Base-by-base conservation (phyloP, 805 yeast species). In the Saturnispora bothae region DNA sequence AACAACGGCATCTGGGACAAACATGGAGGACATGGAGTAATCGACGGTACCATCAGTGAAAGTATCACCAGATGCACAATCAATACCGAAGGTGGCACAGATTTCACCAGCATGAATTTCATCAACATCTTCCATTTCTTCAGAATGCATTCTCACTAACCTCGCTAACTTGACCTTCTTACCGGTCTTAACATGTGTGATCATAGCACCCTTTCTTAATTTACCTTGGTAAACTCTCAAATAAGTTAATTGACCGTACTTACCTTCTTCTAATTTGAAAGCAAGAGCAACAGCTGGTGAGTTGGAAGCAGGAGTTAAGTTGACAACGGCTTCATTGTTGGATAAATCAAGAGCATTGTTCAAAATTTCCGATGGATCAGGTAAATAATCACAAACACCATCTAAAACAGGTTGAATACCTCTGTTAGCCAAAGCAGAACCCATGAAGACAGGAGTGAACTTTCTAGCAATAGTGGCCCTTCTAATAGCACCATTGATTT, bases 391-490 rank as follows among this genome's bases (percentile, higher is more conserved):
- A 48, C 89, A 89, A 43, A 92, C 95, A 29, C 96, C 92, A 60
- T 92, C 96, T 50, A 92, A 69, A 27, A 89, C 96, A 17, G 88
- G 88, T 67, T 92, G 99, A 47, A 92, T 72, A 61, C 96, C 96
- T 48, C 79, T 83, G 66, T 92, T 92, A 42, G 97, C 98, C 47
- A 92, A 70, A 15, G 99, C 99, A 35, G 96, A 85, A 17, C 99
- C 99, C 96, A 92, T 92, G 48, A 89, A 68, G n/a, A 92, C 97
- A n/a, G 99, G 98, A 12, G 97, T 85, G 68, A 92, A 92, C 57
- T 74, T 83, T 65, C 96, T 78, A 23, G 88, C 94, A 62, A 89
- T 89, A 15, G 99, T 92, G 36, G 96, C 73, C 53, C 96, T 77
- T 61, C 98, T 80, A 50, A 92, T 92, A 31, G 96, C 97, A 37